Evolutionary conservation across 805 yeast genomes (phyloP), one percentile per base, ranked within the genome.

Genomic region (Kazachstania africana): DNA sequence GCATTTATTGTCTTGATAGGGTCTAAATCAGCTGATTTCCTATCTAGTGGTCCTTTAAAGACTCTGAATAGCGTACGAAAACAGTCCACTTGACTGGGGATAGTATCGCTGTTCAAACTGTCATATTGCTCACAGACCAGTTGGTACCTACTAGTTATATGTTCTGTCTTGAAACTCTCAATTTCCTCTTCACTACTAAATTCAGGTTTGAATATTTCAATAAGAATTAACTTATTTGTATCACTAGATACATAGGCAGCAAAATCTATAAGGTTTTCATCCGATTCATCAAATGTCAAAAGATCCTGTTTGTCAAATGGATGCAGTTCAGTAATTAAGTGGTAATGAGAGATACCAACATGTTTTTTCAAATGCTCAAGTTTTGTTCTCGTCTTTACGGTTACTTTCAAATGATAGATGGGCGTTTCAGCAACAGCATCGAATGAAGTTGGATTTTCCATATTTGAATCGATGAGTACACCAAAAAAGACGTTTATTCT

Each of bases 21-120:
- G 4, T 64, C 68, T n/a, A n/a, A n/a, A 3, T 51, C 57, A 2
- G 66, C 57, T 2, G 48, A 53, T 16, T 66, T 50, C 6, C 54
- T 44, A 14, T 60, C 49, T 15, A 83, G 51, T 0, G 94, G 88
- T 2, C 84, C 87, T 39, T 64, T 70, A 28, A 82, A 56, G 6
- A 79, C 77, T 37, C 71, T 73, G 42, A 68, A 64, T 12, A 83
- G 45, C 0, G 83, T 77, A 29, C 61, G 59, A 15, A 79, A 59
- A 42, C 93, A 78, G 27, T 66, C 69, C 0, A 68, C 50, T 3
- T 75, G 68, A 3, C 70, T 56, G 0, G 93, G 87, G 1, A 56
- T 27, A 5, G 27, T 28, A 0, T 40, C 34, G 6, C 50, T 34
- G 41, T 50, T 41, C 23, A 52, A 26, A 30, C 48, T 43, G 27